Conservation (phyloP, 148 eudicot species). For the Spergularia bocconei region DNA sequence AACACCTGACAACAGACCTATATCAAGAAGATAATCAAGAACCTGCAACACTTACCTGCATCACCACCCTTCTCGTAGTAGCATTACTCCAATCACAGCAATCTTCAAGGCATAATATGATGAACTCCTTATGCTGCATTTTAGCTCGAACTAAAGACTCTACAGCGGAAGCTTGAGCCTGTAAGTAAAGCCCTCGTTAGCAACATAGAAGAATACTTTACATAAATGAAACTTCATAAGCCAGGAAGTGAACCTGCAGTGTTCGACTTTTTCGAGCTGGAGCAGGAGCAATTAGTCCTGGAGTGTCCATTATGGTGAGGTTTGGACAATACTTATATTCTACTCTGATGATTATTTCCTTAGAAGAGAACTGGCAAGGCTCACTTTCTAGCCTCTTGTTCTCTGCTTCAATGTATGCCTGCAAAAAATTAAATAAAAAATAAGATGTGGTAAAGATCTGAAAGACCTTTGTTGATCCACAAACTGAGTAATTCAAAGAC, state of each 20-base stretch:
- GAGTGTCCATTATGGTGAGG: slow-evolving; percentile 96
- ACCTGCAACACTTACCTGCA: slow-evolving; percentile 65
- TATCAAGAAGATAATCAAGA: slow-evolving; percentile 9
- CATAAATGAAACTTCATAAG: background rate
- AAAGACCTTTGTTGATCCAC: background rate
- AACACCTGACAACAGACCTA: background rate
- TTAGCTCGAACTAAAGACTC: slow-evolving; percentile 95
- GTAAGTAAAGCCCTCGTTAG: slow-evolving; percentile 21
- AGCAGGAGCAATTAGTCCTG: slow-evolving; percentile 96
- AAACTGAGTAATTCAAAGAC: background rate
- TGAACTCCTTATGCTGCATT: slow-evolving; percentile 95
- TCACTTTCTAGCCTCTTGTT: slow-evolving; percentile 89
- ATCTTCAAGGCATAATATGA: slow-evolving; percentile 95
- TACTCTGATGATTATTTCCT: slow-evolving; percentile 80
- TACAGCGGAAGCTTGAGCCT: slow-evolving; percentile 94
- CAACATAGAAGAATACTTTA: background rate
- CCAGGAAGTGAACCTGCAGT: slow-evolving; percentile 54
- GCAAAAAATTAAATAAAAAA: slow-evolving; percentile 14
- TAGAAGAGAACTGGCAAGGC: slow-evolving; percentile 84
- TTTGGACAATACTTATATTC: slow-evolving; percentile 95
- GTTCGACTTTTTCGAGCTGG: slow-evolving; percentile 81
- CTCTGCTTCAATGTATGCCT: slow-evolving; percentile 97
- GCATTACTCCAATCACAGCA: slow-evolving; percentile 98
- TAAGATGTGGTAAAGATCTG: background rate
- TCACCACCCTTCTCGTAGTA: slow-evolving; percentile 91